Percentiles rank a stretch among this genome's conserved stretches.
These are phyloP conservation scores for Athelia sp. DNA, from an alignment of 1,284 basidiomycete species.

Conservation along the genomic window DNA sequence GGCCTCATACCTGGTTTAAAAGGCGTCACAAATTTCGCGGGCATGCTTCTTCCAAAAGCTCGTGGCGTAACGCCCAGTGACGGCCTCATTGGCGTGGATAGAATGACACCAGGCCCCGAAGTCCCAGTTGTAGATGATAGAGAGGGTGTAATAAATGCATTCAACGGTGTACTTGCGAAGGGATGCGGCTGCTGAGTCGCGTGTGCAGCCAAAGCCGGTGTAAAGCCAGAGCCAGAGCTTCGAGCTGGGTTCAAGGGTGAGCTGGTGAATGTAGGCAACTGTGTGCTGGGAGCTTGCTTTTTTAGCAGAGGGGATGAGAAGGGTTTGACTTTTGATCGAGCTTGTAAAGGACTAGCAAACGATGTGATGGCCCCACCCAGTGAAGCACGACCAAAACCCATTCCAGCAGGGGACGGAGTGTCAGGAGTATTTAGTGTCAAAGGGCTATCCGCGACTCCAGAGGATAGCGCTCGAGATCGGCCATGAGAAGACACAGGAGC, in stretches of 20 bases:
- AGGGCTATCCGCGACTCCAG: slow-evolving; percentile 8
- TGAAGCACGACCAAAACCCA: slow-evolving; percentile 2
- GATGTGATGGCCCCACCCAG: background rate
- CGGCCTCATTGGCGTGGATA: slow-evolving; percentile 26
- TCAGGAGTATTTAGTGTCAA: slow-evolving; percentile 30
- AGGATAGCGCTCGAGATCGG: background rate
- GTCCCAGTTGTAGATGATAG: slow-evolving; percentile 11
- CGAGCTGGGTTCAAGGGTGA: slow-evolving; percentile 28
- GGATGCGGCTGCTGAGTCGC: slow-evolving; percentile 3
- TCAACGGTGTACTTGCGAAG: slow-evolving; percentile 3
- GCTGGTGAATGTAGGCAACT: slow-evolving; percentile 13
- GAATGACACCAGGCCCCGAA: slow-evolving; percentile 10
- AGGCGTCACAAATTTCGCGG: slow-evolving; percentile 57
- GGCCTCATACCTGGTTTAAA: slow-evolving; percentile 61
- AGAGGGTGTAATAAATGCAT: slow-evolving; percentile 17
- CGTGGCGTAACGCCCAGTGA: slow-evolving; percentile 30
- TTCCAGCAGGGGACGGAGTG: slow-evolving; percentile 4
- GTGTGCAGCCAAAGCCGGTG: slow-evolving; percentile 1
- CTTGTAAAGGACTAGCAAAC: too few relatives aligned
- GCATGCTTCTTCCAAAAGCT: slow-evolving; percentile 21
- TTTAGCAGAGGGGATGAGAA: slow-evolving; percentile 53
- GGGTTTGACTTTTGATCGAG: slow-evolving; percentile 26
- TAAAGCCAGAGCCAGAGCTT: slow-evolving; percentile 3
- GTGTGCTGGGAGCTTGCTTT: slow-evolving; percentile 6
- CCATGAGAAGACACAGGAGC: background rate